Percentiles rank a stretch among this genome's conserved stretches.
Conservation (phyloP, 1,284 basidiomycete species). For the Rhodotorula glutinis region DNA sequence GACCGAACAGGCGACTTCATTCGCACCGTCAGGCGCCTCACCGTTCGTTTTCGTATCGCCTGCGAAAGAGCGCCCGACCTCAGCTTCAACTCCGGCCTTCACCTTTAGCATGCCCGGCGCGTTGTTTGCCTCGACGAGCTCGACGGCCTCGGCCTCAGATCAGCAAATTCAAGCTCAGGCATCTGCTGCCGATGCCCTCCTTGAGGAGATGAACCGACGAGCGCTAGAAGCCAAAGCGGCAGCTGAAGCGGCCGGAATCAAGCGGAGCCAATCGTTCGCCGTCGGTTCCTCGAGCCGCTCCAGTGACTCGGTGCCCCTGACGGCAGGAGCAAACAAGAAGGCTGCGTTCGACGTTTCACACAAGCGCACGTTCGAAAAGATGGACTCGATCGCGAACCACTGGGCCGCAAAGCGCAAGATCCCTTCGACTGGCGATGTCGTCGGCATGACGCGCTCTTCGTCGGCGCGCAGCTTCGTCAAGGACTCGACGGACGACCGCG, state of each 20-base stretch:
- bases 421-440: neutral
- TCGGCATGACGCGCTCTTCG: conserved; percentile 1
- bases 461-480: conserved; percentile 1
- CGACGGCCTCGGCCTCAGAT: neutral
- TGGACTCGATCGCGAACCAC: conserved; percentile 31
- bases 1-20: too few species aligned
- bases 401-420: conserved; percentile 23
- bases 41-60: conserved; percentile 30
- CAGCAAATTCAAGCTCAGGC: neutral
- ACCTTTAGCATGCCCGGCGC: conserved; percentile 23
- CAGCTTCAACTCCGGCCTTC: neutral
- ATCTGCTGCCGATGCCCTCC: conserved; percentile 9
- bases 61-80: neutral
- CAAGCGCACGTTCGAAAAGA: conserved; percentile 23
- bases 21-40: too few species aligned
- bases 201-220: conserved; percentile 30
- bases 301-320: too few species aligned
- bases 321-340: conserved; percentile 3
- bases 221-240: neutral
- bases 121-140: conserved; percentile 12
- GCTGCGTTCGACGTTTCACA: conserved; percentile 18
- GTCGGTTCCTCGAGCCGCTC: neutral
- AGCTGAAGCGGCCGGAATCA: neutral
- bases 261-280: neutral
- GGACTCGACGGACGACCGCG: neutral